Conservation (phyloP, 2,329 filamentous ascomycete species). For the Microcyclospora tardicrescens region DNA sequence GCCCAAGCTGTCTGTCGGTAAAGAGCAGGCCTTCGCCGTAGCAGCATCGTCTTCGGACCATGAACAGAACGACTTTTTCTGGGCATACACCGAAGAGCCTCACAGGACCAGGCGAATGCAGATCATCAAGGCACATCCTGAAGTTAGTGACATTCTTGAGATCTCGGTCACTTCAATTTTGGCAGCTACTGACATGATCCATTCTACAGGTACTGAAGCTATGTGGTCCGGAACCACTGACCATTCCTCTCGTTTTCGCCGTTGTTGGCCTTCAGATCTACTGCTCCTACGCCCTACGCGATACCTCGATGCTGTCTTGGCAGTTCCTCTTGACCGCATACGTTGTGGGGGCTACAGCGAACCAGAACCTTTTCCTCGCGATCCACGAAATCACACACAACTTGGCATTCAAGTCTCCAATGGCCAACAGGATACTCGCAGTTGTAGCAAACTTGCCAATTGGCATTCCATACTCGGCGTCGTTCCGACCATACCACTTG, state of each 20-base stretch:
- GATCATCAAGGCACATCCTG: conserved; percentile 96
- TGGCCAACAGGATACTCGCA: conserved; percentile 73
- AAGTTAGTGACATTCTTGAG: conserved; percentile 45
- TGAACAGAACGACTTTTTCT: conserved; percentile 57
- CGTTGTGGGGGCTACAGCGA: conserved; percentile 82
- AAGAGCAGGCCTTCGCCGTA: too few relatives aligned
- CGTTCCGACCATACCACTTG: conserved; percentile 92
- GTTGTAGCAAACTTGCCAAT: conserved; percentile 94
- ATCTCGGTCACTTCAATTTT: background rate
- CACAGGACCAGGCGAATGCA: conserved; percentile 80
- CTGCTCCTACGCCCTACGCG: conserved; percentile 62
- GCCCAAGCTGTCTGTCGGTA: too few relatives aligned
- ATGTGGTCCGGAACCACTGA: conserved; percentile 88
- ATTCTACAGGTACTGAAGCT: conserved; percentile 72
- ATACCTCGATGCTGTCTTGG: conserved; percentile 69
- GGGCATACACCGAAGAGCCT: conserved; percentile 98
- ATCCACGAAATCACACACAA: conserved; percentile 99
- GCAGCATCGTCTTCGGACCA: too few relatives aligned
- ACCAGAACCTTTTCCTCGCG: conserved; percentile 96
- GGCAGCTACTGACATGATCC: background rate
- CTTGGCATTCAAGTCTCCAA: conserved; percentile 70
- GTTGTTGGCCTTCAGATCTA: conserved; percentile 73
- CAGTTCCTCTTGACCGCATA: conserved; percentile 80
- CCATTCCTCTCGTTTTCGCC: conserved; percentile 76
- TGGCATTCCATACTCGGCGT: conserved; percentile 87